Percentiles rank a stretch among this genome's conserved stretches.
phyloP scores from a whole-genome alignment of 768 basidiomycete genomes.

The Gymnopilus junonius region DNA sequence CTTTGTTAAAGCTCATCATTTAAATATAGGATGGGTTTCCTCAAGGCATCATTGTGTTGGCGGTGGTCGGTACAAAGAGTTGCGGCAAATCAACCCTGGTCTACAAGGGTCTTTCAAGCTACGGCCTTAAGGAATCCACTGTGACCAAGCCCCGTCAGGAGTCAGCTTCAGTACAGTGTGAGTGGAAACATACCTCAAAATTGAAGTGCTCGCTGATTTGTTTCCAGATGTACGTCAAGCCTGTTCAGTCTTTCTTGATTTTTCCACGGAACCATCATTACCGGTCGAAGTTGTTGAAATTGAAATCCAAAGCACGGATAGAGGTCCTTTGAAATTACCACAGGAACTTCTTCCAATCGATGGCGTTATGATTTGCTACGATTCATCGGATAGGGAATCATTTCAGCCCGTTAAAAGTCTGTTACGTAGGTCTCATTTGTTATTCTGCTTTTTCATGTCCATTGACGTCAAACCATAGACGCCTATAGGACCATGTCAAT shows the following conservation, averaged over 20 bases:
- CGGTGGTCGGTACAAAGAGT: slow-evolving; percentile 75
- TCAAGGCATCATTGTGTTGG: slow-evolving; percentile 56
- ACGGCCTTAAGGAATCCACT: slow-evolving; percentile 51
- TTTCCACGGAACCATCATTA: slow-evolving; percentile 39
- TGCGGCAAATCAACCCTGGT: slow-evolving; percentile 91
- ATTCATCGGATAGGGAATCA: slow-evolving; percentile 65
- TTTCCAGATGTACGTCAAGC: slow-evolving; percentile 35
- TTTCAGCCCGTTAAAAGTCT: slow-evolving; percentile 69
- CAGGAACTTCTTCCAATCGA: slow-evolving; percentile 63
- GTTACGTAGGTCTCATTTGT: slow-evolving; percentile 58
- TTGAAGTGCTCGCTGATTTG: not conserved
- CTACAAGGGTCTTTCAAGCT: slow-evolving; percentile 71
- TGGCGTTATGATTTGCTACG: slow-evolving; percentile 87
- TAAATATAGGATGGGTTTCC: slow-evolving; percentile 3
- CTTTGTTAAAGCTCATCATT: not conserved
- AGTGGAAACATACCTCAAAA: slow-evolving; percentile 3
- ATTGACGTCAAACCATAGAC: slow-evolving; percentile 41
- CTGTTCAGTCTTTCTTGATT: slow-evolving; percentile 18
- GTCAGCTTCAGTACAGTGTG: slow-evolving; percentile 23
- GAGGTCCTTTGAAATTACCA: slow-evolving; percentile 50
- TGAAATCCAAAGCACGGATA: slow-evolving; percentile 44
- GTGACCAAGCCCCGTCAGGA: slow-evolving; percentile 34
- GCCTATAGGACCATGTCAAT: slow-evolving; percentile 60
- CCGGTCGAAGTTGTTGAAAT: slow-evolving; percentile 57
- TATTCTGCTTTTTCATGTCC: not conserved